Conservation (phyloP, 2,329 filamentous ascomycete species). For the Fusarium protoensiforme region DNA sequence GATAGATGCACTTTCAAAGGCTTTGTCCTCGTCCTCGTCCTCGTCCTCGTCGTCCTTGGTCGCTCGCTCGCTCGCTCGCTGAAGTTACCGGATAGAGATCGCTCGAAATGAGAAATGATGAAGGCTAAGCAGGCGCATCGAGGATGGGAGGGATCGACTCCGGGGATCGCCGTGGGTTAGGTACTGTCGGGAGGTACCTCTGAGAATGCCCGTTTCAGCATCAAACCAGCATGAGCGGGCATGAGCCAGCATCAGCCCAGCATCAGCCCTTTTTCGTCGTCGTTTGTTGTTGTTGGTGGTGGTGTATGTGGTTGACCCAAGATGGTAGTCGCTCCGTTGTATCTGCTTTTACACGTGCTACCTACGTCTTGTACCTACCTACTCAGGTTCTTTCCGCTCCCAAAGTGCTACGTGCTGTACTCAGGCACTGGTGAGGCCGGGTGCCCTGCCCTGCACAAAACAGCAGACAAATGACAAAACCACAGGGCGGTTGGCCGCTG, state of each 20-base stretch:
- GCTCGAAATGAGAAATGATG: conserved; percentile 32
- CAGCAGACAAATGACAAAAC: background rate
- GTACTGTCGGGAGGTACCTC: background rate
- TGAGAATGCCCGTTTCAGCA: conserved; percentile 15
- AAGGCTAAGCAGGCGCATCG: conserved; percentile 18
- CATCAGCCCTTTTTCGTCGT: background rate
- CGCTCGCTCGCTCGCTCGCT: background rate
- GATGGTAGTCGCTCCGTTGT: background rate
- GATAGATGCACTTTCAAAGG: background rate
- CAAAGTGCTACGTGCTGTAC: background rate
- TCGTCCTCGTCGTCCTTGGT: background rate
- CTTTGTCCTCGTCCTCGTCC: background rate
- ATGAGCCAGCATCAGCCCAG: conserved; percentile 7
- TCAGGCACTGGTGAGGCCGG: background rate
- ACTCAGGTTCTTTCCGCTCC: background rate
- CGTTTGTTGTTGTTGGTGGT: background rate
- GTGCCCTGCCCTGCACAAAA: background rate
- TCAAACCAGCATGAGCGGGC: background rate
- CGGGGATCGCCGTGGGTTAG: conserved; percentile 26
- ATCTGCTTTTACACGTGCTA: background rate
- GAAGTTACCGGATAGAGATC: conserved; percentile 1
- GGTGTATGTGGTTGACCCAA: background rate
- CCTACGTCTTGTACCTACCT: background rate
- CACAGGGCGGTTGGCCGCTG: background rate
- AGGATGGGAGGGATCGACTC: conserved; percentile 14